Conservation (phyloP, 352 stramenopile species). For the Lagenidium giganteum region DNA sequence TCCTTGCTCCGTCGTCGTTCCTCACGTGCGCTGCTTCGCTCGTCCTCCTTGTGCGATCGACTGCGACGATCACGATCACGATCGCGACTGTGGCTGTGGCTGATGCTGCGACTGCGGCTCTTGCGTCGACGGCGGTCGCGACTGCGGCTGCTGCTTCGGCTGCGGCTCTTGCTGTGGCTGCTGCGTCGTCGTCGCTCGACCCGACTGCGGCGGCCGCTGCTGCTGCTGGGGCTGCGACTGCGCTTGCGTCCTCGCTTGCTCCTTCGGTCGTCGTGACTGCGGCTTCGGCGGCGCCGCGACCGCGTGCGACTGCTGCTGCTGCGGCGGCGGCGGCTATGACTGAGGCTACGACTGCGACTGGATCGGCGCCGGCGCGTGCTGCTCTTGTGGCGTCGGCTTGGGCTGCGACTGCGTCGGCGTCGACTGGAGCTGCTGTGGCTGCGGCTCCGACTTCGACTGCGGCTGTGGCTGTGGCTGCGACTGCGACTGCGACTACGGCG, state of each 20-base stretch:
- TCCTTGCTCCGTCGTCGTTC: not conserved
- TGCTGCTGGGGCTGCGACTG: conserved; percentile 1
- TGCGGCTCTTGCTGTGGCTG: not conserved
- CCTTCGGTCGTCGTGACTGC: not conserved
- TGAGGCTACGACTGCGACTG: not conserved
- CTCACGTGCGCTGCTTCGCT: not conserved
- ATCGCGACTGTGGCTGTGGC: conserved; percentile 16
- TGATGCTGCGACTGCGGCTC: conserved; percentile 7
- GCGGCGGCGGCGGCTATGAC: conserved; percentile 2
- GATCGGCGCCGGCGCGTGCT: conserved; percentile 1
- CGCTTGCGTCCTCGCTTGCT: not conserved
- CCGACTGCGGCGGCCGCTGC: conserved; percentile 2
- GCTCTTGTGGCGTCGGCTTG: not conserved
- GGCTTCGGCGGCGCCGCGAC: conserved; percentile 4
- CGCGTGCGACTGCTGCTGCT: conserved; percentile 15
- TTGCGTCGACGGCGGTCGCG: not conserved
- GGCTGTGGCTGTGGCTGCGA: conserved; percentile 7
- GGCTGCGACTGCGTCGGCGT: not conserved
- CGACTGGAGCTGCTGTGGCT: conserved; percentile 24
- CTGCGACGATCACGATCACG: conserved; percentile 3
- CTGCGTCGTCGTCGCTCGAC: conserved; percentile 3
- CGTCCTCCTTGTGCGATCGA: conserved; percentile 5
- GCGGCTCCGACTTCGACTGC: conserved; percentile 7
- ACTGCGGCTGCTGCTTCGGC: not conserved
- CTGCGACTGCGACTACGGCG: conserved; percentile 10